These are phyloP conservation scores for Sporothrix brunneoviolacea DNA, from an alignment of 2,329 filamentous ascomycete species.

Conservation along the genomic window DNA sequence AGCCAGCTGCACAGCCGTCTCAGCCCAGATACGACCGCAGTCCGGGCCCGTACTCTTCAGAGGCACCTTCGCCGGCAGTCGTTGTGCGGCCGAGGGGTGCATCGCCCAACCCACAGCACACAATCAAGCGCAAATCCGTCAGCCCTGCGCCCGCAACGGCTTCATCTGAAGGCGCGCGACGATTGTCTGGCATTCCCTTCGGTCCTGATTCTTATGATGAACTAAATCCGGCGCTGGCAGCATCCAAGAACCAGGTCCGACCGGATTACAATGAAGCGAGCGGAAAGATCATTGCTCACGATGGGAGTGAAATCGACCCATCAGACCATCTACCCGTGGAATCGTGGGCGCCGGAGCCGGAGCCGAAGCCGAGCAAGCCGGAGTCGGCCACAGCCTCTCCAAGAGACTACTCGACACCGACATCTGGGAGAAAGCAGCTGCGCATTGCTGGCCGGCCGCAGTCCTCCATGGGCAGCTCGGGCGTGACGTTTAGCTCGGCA, in stretches of 20 bases:
- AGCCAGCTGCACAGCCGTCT: neutral
- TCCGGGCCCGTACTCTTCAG: slow-evolving; percentile 34
- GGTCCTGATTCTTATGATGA: slow-evolving; percentile 70
- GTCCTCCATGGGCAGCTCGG: slow-evolving; percentile 18
- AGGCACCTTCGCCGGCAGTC: slow-evolving; percentile 24
- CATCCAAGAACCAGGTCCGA: slow-evolving; percentile 27
- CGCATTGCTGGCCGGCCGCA: slow-evolving; percentile 45
- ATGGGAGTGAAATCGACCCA: slow-evolving; percentile 71
- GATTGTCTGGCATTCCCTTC: slow-evolving; percentile 60
- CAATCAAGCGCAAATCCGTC: slow-evolving; percentile 64
- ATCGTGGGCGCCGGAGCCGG: slow-evolving; percentile 70
- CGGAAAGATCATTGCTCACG: slow-evolving; percentile 67
- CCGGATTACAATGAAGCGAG: slow-evolving; percentile 45
- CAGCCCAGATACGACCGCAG: slow-evolving; percentile 29
- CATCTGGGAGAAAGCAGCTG: slow-evolving; percentile 43
- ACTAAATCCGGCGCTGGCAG: slow-evolving; percentile 54
- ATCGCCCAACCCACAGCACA: slow-evolving; percentile 41
- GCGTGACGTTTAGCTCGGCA: slow-evolving; percentile 27
- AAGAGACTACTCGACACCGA: slow-evolving; percentile 42
- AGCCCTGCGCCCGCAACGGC: slow-evolving; percentile 57
- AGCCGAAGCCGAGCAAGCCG: slow-evolving; percentile 47
- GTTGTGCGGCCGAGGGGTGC: slow-evolving; percentile 34
- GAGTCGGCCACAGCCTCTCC: slow-evolving; percentile 21
- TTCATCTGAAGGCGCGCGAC: slow-evolving; percentile 30
- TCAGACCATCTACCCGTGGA: slow-evolving; percentile 74